Conservation (phyloP, 345 rosid genomes). For the Firmiana major region DNA sequence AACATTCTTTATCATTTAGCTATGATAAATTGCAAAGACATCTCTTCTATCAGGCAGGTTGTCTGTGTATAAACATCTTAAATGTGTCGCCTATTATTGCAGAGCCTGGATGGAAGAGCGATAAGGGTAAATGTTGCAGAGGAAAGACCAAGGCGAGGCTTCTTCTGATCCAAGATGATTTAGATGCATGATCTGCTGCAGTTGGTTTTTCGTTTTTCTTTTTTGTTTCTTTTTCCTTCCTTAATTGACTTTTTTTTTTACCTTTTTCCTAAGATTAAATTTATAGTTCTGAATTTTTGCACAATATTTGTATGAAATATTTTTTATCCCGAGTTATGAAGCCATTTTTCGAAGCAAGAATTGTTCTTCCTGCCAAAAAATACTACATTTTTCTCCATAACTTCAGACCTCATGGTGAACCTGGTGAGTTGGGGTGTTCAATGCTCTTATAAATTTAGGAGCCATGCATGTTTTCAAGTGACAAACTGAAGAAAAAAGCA, state of each 20-base stretch:
- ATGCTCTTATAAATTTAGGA: too few species aligned
- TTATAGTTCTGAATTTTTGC: conserved; percentile 18
- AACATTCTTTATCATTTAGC: background rate
- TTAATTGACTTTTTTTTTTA: background rate
- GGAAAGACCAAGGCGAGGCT: conserved; percentile 70
- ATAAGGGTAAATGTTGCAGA: conserved; percentile 86
- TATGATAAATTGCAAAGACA: background rate
- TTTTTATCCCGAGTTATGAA: conserved; percentile 8
- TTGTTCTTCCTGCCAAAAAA: too few species aligned
- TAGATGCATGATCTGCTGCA: conserved; percentile 10
- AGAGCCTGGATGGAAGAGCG: conserved; percentile 86
- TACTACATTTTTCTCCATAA: too few species aligned
- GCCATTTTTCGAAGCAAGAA: background rate
- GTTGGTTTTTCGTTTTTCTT: background rate
- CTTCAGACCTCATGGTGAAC: too few species aligned
- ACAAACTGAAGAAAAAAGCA: too few species aligned
- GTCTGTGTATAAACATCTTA: background rate
- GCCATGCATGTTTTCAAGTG: too few species aligned
- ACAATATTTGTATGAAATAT: conserved; percentile 16
- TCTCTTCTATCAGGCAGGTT: background rate
- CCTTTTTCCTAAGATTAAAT: conserved; percentile 6
- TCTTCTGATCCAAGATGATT: conserved; percentile 34
- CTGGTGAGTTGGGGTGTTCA: too few species aligned
- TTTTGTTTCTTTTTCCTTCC: background rate
- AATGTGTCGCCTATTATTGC: conserved; percentile 18